Percentiles rank a stretch among this genome's conserved stretches.
Evolutionary conservation across 495 filamentous ascomycete genomes (phyloP).

Genomic region (Podospora sp.): DNA sequence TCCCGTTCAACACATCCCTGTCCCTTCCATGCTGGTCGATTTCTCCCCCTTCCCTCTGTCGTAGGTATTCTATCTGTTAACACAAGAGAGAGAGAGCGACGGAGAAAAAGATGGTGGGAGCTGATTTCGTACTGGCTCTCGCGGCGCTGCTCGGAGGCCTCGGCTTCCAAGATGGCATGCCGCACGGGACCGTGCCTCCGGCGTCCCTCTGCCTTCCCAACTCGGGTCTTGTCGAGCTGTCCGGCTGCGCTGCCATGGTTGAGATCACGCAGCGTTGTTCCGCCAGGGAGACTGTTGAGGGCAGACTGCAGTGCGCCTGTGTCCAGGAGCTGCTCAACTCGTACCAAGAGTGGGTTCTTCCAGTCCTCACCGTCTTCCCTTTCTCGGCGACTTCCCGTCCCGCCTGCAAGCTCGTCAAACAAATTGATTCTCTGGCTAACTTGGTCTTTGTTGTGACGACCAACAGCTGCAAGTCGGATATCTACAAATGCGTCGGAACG

Average conservation of each 20-base stretch:
- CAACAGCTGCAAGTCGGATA: constrained; percentile 8
- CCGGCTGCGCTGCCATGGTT: constrained; percentile 13
- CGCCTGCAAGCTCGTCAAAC: neutral
- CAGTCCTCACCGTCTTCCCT: neutral
- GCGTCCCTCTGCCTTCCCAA: constrained; percentile 2
- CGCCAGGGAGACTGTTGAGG: constrained; percentile 10
- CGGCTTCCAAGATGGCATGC: neutral
- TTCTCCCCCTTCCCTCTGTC: too few species aligned
- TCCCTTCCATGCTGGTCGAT: too few species aligned
- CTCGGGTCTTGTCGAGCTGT: constrained; percentile 12
- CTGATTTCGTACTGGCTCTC: neutral
- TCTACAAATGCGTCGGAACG: constrained; percentile 15
- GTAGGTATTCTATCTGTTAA: too few species aligned
- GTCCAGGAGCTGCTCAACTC: constrained; percentile 16
- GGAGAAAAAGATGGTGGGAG: neutral
- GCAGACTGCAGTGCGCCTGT: constrained; percentile 9
- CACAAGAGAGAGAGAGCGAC: neutral
- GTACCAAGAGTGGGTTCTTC: constrained; percentile 4
- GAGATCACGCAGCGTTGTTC: neutral
- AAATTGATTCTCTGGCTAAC: neutral
- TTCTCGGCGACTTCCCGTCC: neutral
- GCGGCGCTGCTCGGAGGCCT: neutral
- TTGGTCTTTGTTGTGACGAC: neutral
- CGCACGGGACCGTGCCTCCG: neutral
- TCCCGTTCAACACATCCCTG: too few species aligned